Base-by-base conservation (phyloP, 2,329 filamentous ascomycete species). In the Colletotrichum camelliae region DNA sequence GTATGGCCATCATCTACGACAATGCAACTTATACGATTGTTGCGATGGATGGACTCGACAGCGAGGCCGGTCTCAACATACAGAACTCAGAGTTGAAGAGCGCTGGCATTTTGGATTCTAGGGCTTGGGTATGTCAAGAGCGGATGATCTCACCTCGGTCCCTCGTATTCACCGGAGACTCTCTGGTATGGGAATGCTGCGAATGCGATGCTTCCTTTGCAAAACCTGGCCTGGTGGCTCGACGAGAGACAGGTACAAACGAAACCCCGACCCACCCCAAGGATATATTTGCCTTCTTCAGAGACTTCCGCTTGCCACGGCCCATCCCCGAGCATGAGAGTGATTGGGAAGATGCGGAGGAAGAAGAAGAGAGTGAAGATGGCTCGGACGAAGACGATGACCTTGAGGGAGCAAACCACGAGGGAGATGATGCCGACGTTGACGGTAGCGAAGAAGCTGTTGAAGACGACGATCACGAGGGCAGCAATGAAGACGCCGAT, bases 61-160 rank as follows among this genome's bases (percentile, higher is more conserved):
- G 60, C 27, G 16, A 57, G 15, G 33, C 58, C 4, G 68, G 68
- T 1, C 60, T 71, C 18, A 4, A 1, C 13, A 18, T 37, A 1
- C 27, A 24, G 12, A 29, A 33, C 21, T 21, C 68, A 10, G 15
- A 18, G 13, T n/a, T 24, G 9, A 37, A 58, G 3, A 5, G 31
- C 5, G 16, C 18, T 4, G 61, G 61, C 16, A 4, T 55, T 7
- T 33, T 71, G 10, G 48, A 55, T 7, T 67, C 61, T 21, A 24
- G 69, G 9, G 69, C 69, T 21, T 72, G 69, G 69, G 69, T 72
- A 7, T 72, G 61, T 15, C 61, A 72, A 29, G 69, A 72, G 13
- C 6, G 52, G 7, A 67, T 72, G 69, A 13, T 72, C 4, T 65
- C 69, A 10, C 61, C 61, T 1, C 69, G 69, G 13, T 66, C 61